These are phyloP conservation scores for Fusarium acutatum DNA, from an alignment of 2,329 filamentous ascomycete species.

Conservation along the genomic window DNA sequence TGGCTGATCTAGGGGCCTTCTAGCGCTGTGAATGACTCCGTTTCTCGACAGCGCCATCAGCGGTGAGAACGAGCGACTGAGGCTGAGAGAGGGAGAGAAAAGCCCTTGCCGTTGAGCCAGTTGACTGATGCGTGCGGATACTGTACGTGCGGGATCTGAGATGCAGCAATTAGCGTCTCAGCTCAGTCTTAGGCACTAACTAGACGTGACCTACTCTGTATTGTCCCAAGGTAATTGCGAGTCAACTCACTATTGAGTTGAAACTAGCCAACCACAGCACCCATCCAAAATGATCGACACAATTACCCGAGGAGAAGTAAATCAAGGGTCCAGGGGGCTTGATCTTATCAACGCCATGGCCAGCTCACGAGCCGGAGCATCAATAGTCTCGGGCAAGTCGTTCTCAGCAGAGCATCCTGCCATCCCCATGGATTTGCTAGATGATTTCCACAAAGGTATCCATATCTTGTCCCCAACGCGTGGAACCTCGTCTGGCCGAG, in stretches of 20 bases:
- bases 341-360: conserved; percentile 26
- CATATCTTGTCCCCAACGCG: neutral
- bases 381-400: conserved; percentile 11
- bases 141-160: conserved; percentile 7
- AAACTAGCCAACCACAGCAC: conserved; percentile 11
- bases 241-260: conserved; percentile 16
- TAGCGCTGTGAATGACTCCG: conserved; percentile 10
- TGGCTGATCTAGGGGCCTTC: neutral
- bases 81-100: neutral
- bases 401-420: neutral
- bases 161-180: conserved; percentile 9
- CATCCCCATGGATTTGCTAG: neutral
- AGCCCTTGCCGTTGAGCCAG: conserved; percentile 3
- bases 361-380: conserved; percentile 6
- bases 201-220: neutral
- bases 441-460: neutral
- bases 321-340: conserved; percentile 34
- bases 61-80: conserved; percentile 9
- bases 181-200: conserved; percentile 15
- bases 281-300: conserved; percentile 32
- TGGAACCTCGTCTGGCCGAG: neutral
- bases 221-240: neutral
- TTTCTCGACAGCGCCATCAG: conserved; percentile 2
- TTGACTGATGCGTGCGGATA: neutral
- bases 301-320: conserved; percentile 13